Conservation (phyloP, 163 green algal genomes). For the Volvox carteri region DNA sequence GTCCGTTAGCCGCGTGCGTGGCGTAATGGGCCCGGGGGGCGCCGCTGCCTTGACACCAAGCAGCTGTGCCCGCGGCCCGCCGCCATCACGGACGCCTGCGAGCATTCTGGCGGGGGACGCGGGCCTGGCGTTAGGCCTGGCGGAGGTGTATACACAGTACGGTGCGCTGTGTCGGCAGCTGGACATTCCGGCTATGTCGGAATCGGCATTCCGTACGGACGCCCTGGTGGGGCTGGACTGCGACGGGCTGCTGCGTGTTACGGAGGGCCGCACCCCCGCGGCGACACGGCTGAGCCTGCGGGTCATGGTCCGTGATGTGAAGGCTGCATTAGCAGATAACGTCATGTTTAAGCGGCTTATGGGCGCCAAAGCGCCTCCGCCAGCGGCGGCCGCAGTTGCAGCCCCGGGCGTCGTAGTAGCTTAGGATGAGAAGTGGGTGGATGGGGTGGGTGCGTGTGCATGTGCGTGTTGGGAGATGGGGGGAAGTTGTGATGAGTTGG, state of each 20-base stretch:
- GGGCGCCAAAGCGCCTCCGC: constrained; percentile 2
- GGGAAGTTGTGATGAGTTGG: neutral
- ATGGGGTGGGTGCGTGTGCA: neutral
- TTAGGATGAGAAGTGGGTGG: neutral
- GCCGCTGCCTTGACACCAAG: neutral
- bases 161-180: constrained; percentile 40
- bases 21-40: constrained; percentile 19
- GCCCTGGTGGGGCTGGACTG: constrained; percentile 45
- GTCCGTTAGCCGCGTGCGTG: neutral
- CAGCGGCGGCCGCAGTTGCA: neutral
- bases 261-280: constrained; percentile 34
- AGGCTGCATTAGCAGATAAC: constrained; percentile 52
- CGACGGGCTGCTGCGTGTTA: constrained; percentile 35
- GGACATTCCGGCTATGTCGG: constrained; percentile 47
- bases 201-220: constrained; percentile 47
- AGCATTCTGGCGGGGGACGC: constrained; percentile 58
- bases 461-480: too few relatives aligned
- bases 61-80: constrained; percentile 14
- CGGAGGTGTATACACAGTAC: constrained; percentile 49
- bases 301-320: constrained; percentile 46
- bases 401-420: neutral
- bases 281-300: constrained; percentile 45
- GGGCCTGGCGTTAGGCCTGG: constrained; percentile 31
- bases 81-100: constrained; percentile 29
- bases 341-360: constrained; percentile 61